phyloP scores from a whole-genome alignment of 352 stramenopile species.

The Globisporangium paddicum region DNA sequence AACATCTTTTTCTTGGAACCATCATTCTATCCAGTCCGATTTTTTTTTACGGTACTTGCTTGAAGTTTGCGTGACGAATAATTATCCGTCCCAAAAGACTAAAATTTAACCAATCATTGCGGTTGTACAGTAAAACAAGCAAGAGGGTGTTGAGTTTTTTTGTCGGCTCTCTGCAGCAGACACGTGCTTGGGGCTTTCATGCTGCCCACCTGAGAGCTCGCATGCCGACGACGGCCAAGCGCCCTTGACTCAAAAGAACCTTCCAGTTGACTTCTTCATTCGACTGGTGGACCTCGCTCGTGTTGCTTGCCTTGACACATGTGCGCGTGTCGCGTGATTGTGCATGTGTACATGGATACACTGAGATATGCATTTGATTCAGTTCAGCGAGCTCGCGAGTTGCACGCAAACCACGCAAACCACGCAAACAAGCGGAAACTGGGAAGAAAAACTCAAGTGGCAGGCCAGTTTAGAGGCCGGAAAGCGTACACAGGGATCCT shows the following conservation, averaged over 20 bases:
- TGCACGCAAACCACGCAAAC: neutral
- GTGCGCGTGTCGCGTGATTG: neutral
- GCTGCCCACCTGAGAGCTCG: too few relatives aligned
- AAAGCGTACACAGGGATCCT: neutral
- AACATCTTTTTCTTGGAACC: neutral
- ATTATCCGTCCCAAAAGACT: neutral
- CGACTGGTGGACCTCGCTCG: too few relatives aligned
- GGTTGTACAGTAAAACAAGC: neutral
- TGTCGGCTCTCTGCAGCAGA: too few relatives aligned
- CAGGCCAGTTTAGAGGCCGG: neutral
- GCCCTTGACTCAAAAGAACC: neutral
- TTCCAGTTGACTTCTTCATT: neutral
- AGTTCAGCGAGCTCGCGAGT: conserved; percentile 2
- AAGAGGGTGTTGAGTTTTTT: neutral
- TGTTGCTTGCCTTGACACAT: neutral
- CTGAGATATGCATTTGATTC: neutral
- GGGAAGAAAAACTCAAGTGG: neutral
- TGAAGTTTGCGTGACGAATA: neutral
- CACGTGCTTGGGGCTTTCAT: too few relatives aligned
- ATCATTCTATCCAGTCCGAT: neutral
- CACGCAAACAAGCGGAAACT: neutral
- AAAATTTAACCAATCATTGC: neutral
- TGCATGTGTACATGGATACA: neutral
- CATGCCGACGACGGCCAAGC: neutral
- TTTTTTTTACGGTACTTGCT: neutral